Evolutionary conservation across 2,329 filamentous ascomycete species (phyloP).

Genomic region (Didymella pomorum): DNA sequence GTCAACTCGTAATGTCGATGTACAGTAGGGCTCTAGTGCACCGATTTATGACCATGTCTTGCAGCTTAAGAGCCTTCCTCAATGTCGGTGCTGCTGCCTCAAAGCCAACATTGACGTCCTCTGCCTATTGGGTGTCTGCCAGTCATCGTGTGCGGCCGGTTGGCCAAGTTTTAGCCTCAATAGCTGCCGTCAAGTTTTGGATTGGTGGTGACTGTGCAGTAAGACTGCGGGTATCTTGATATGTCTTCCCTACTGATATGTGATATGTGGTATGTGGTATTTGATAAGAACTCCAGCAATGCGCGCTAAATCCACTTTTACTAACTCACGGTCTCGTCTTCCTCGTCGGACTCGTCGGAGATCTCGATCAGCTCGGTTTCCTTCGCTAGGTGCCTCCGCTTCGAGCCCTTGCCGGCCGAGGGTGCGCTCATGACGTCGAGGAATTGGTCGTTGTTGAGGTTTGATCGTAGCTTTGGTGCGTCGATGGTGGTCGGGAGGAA

Average conservation of each 20-base stretch:
- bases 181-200: not conserved
- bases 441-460: conserved; percentile 66
- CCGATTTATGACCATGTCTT: not conserved
- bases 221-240: conserved; percentile 25
- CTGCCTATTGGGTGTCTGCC: not conserved
- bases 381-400: conserved; percentile 48
- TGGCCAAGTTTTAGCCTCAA: not conserved
- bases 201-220: conserved; percentile 8
- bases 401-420: conserved; percentile 49
- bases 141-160: not conserved
- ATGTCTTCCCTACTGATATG: conserved; percentile 5
- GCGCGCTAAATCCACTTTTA: conserved; percentile 18
- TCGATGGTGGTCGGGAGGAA: conserved; percentile 60
- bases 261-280: not conserved
- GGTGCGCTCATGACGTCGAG: conserved; percentile 69
- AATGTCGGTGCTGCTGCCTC: not conserved
- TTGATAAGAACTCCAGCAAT: conserved; percentile 13
- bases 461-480: conserved; percentile 61
- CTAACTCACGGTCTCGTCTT: conserved; percentile 22
- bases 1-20: not conserved
- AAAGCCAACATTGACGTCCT: not conserved
- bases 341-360: conserved; percentile 44
- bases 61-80: not conserved
- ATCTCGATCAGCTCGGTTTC: conserved; percentile 41
- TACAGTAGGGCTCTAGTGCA: not conserved